These are phyloP conservation scores for Tetracentron sinense DNA, from an alignment of 164 flowering plant species.

Conservation along the genomic window DNA sequence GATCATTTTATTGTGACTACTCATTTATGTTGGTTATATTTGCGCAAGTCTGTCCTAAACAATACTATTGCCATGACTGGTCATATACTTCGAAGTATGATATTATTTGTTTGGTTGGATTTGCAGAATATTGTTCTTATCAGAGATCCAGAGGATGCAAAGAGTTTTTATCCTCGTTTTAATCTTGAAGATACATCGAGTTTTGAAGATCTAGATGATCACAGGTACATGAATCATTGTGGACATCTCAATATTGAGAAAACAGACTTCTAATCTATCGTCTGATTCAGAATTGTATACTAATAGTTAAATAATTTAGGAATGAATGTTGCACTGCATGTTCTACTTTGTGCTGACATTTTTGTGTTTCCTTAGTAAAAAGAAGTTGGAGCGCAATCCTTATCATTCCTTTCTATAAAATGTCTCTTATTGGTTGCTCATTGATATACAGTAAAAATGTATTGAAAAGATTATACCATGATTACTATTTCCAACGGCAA, in stretches of 20 bases:
- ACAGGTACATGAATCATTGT: conserved; percentile 45
- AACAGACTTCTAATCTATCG: not conserved
- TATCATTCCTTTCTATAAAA: not conserved
- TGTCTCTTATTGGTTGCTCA: conserved; percentile 13
- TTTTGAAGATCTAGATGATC: conserved; percentile 79
- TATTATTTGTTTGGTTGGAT: conserved; percentile 14
- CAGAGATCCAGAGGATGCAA: conserved; percentile 80
- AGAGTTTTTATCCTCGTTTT: conserved; percentile 89
- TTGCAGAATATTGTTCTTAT: conserved; percentile 91
- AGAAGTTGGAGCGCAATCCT: not conserved
- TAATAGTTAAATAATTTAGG: not conserved
- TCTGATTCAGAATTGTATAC: no score
- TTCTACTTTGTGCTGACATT: not conserved
- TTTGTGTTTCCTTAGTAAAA: not conserved
- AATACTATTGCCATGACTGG: not conserved
- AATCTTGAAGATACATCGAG: conserved; percentile 87
- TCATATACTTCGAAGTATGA: not conserved
- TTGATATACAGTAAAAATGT: conserved; percentile 73
- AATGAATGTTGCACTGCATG: not conserved
- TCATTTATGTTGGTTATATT: not conserved
- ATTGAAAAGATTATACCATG: conserved; percentile 74
- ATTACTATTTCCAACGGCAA: conserved; percentile 93
- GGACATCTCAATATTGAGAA: not conserved
- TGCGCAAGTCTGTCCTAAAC: not conserved
- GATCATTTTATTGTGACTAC: not conserved